phyloP scores from a whole-genome alignment of 768 basidiomycete species.

The Galerina sulciceps region DNA sequence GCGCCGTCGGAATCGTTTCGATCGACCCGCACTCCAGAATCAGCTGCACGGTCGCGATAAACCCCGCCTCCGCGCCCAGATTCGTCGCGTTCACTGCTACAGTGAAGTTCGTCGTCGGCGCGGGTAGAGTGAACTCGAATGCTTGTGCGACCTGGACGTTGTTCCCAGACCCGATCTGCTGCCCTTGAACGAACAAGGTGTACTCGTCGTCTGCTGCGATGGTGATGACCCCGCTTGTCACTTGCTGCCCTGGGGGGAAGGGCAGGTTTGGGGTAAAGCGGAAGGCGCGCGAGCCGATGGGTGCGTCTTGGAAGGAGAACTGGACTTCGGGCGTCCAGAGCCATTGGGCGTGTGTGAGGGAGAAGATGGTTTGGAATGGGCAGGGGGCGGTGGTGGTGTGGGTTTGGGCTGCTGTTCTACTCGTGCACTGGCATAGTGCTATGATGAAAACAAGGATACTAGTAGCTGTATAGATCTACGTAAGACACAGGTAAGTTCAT shows the following conservation, averaged over 20 bases:
- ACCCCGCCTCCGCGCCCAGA: not conserved
- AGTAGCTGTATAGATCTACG: not conserved
- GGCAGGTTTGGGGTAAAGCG: not conserved
- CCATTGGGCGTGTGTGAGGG: not conserved
- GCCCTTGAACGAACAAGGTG: not conserved
- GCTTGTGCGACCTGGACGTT: not conserved
- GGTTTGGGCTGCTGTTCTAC: not conserved
- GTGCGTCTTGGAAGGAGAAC: not conserved
- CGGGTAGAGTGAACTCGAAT: not conserved
- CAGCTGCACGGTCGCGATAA: not conserved
- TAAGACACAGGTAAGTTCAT: too few relatives aligned
- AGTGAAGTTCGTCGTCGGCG: not conserved
- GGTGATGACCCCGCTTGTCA: not conserved
- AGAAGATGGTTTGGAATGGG: not conserved
- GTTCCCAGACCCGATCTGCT: not conserved
- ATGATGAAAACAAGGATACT: not conserved
- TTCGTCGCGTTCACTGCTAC: not conserved
- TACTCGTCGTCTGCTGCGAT: conserved; percentile 3
- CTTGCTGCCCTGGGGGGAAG: not conserved
- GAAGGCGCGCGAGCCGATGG: not conserved
- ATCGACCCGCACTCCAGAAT: not conserved
- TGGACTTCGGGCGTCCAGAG: not conserved
- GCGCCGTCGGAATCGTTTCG: not conserved
- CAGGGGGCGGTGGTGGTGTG: not conserved
- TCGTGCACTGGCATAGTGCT: not conserved